Evolutionary conservation across 768 basidiomycete species (phyloP).

Genomic region (Kwoniella dejecticola): DNA sequence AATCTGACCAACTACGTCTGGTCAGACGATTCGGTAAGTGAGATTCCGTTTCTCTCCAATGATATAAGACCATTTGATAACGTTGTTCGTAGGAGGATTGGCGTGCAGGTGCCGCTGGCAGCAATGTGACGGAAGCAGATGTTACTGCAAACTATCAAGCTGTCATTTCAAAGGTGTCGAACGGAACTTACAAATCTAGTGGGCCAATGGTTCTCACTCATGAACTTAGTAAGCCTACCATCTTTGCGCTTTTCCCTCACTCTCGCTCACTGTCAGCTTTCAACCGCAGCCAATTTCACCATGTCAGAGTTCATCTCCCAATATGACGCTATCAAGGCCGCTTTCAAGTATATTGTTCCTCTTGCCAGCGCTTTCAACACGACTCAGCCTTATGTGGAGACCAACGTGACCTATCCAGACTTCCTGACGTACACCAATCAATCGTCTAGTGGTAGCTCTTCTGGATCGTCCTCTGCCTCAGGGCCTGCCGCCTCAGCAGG

Average conservation of each 20-base stretch:
- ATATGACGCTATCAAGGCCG: constrained; percentile 41
- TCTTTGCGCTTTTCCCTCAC: background rate
- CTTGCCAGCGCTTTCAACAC: constrained; percentile 48
- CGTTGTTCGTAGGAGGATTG: constrained; percentile 45
- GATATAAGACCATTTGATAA: background rate
- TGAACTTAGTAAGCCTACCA: constrained; percentile 46
- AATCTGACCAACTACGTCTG: constrained; percentile 51
- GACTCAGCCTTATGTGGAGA: constrained; percentile 54
- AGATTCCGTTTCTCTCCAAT: background rate
- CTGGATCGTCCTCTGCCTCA: background rate
- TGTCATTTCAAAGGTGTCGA: constrained; percentile 38
- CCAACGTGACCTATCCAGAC: constrained; percentile 40
- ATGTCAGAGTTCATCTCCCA: constrained; percentile 48
- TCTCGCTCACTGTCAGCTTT: background rate
- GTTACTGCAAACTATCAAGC: constrained; percentile 50
- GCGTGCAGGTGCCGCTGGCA: constrained; percentile 34
- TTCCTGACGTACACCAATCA: constrained; percentile 34
- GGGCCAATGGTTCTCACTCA: constrained; percentile 55
- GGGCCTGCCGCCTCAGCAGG: background rate
- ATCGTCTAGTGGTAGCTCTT: background rate
- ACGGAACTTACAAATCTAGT: constrained; percentile 40
- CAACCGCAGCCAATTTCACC: constrained; percentile 48
- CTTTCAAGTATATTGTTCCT: constrained; percentile 49
- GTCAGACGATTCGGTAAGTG: constrained; percentile 44
- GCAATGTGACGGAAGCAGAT: constrained; percentile 36